Base-by-base conservation (phyloP, 495 filamentous ascomycete genomes). In the Aspergillus indologenus region DNA sequence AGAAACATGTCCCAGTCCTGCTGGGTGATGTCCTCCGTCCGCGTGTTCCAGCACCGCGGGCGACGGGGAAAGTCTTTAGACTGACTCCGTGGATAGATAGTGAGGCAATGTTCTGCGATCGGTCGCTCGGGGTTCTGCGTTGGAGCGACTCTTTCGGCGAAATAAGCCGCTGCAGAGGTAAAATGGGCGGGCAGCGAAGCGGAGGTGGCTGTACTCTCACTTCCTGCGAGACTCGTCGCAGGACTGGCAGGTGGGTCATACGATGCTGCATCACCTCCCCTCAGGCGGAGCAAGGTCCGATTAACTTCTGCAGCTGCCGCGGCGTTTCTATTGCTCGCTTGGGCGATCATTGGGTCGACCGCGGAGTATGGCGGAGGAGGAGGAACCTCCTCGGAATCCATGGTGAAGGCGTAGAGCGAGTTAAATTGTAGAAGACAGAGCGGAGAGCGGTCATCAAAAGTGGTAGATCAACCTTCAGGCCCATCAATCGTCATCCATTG, bases 1-100 rank as follows among this genome's bases (percentile, higher is more conserved):
- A 81, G 49, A 56, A 82, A 83, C 14, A 72, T 75, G 51, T 79
- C 74, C 80, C 80, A 83, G 63, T 83, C 80, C 61, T 75, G 73
- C 61, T 76, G 75, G 45, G 65, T 61, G 12, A 82, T 70, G 29
- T 80, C 75, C 45, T 72, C 58, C 45, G 63, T 65, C 15, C 70
- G 66, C 14, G 72, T 63, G 22, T 61, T 71, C 73, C 76, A 75
- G 53, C 75, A 75, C 0, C 78, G 79, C 3, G 75, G 70, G 44
- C 79, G 72, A 21, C 75, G 78, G 7, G 73, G 71, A 17, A 83
- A 75, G 53, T 81, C 77, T 44, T 76, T 77, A 0, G 71, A 63
- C 54, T 77, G 75, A 46, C 75, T 78, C 51, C 75, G 70, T 3
- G 76, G 73, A 22, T 75, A 74, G 40, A 81, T 75, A 11, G 71